Conservation (phyloP, 2,329 filamentous ascomycete genomes). For the Saccharata proteae region DNA sequence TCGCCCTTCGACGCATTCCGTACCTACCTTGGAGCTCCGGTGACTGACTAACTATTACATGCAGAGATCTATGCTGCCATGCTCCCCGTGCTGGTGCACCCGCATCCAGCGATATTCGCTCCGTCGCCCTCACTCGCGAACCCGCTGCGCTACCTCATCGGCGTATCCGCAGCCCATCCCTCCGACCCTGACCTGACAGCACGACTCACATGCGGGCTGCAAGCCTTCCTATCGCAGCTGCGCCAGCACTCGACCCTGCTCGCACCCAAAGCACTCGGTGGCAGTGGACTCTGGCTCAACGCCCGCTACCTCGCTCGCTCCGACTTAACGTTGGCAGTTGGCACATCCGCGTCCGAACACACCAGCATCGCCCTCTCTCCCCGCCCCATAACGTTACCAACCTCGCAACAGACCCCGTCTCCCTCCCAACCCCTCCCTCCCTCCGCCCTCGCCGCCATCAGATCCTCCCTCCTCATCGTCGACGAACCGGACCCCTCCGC, state of each 20-base stretch:
- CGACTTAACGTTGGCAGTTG: neutral
- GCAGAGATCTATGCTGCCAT: conserved; percentile 7
- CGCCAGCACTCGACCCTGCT: no score
- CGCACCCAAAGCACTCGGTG: neutral
- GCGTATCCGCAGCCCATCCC: neutral
- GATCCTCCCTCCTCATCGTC: neutral
- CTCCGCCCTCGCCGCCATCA: conserved; percentile 4
- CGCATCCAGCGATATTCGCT: conserved; percentile 3
- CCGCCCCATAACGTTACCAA: no score
- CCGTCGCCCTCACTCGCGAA: neutral
- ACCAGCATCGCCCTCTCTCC: no score
- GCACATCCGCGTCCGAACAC: neutral
- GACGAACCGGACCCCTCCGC: neutral
- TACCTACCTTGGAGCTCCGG: no score
- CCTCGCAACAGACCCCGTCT: neutral
- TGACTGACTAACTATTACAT: no score
- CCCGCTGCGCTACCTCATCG: conserved; percentile 3
- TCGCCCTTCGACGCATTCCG: no score
- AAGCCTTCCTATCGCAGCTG: conserved; percentile 2
- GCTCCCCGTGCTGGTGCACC: conserved; percentile 2
- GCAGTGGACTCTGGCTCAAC: conserved; percentile 5
- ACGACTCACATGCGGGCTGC: conserved; percentile 4
- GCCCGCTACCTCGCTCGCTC: conserved; percentile 4
- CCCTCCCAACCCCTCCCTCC: conserved; percentile 2
- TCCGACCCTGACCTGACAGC: neutral